Conservation (phyloP, 2,329 filamentous ascomycete genomes). For the Tolypocladium tropicale region DNA sequence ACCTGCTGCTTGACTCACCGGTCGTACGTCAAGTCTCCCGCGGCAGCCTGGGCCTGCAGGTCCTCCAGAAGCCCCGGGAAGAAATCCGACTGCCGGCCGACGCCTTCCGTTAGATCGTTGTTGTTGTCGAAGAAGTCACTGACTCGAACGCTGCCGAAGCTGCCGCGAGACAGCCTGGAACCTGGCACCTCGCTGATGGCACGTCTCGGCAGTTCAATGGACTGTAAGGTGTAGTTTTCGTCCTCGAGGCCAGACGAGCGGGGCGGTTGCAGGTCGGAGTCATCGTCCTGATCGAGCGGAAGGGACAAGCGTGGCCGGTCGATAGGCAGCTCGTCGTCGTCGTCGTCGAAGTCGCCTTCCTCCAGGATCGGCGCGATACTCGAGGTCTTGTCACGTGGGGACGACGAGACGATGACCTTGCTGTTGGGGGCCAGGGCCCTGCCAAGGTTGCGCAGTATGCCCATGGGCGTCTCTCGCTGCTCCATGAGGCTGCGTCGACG, state of each 20-base stretch:
- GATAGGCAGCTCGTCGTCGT: slow-evolving; percentile 40
- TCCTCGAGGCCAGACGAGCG: slow-evolving; percentile 45
- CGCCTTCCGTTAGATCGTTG: slow-evolving; percentile 27
- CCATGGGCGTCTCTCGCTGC: slow-evolving; percentile 45
- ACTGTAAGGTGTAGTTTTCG: slow-evolving; percentile 47
- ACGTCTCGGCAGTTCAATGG: slow-evolving; percentile 49
- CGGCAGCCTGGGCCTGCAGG: slow-evolving; percentile 25
- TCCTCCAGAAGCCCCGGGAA: slow-evolving; percentile 38
- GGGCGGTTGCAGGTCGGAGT: slow-evolving; percentile 42
- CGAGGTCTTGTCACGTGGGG: slow-evolving; percentile 19
- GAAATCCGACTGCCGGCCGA: slow-evolving; percentile 38
- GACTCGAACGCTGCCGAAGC: slow-evolving; percentile 40
- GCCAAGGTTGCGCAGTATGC: slow-evolving; percentile 43
- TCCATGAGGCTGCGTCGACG: slow-evolving; percentile 47
- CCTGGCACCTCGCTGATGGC: slow-evolving; percentile 34
- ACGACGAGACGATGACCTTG: slow-evolving; percentile 32
- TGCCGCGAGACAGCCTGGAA: slow-evolving; percentile 39
- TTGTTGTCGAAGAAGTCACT: slow-evolving; percentile 38
- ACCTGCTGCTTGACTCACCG: slow-evolving; percentile 19
- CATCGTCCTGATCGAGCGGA: slow-evolving; percentile 39
- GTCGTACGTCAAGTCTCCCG: slow-evolving; percentile 32
- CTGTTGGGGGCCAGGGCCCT: slow-evolving; percentile 40
- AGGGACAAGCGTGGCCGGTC: slow-evolving; percentile 45
- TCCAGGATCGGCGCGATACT: slow-evolving; percentile 16
- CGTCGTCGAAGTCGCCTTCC: slow-evolving; percentile 35